Base-by-base conservation (phyloP, 2,329 filamentous ascomycete species). In the Alternaria alternata region DNA sequence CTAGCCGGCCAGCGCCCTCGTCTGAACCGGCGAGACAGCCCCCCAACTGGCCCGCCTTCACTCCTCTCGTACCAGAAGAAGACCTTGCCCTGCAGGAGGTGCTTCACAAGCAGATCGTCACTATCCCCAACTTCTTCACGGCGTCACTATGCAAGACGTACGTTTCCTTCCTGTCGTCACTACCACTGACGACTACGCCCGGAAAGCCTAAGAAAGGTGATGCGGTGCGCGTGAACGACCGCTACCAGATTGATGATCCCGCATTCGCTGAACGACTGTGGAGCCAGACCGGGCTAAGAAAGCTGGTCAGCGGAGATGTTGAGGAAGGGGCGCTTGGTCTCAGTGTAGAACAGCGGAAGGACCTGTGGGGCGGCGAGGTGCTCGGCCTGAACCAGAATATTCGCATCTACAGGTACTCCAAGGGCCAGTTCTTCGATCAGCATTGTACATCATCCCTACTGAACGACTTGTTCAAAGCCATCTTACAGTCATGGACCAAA, bases 311-410 rank as follows among this genome's bases (percentile, higher is more conserved):
- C 1, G 73, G 71, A 3, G 44, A 78, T 72, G 53, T 79, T 72
- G 57, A 81, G 70, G 49, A 78, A 7, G 75, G 74, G 9, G 62
- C 59, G 4, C 68, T 73, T 14, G 12, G 66, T 72, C 42, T 79
- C 18, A 64, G 64, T 24, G 71, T 73, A 16, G 70, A 67, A 7
- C 70, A 77, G 52, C 75, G 77, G 34, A 73, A 66, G 18, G 70
- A 79, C 24, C 72, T 83, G 47, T 97, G 93, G 92, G 93, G 91
- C 58, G 93, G 93, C 28, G 86, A 93, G 51, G 88, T 92, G 0
- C 81, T 96, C n/a, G 93, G 93, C 0, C 80, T 97, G 61, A 97
- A 93, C 77, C 88, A 92, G 8, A 96, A 96, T 67, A 96, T 97
- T 56, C 86, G 94, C 34, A 87, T 97, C 30, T 97, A 97, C 80